A percentile compares a stretch with the other conserved stretches of the same genome.
These are phyloP conservation scores for Stenocarpella maydis DNA, from an alignment of 2,329 filamentous ascomycete species.

Conservation along the genomic window DNA sequence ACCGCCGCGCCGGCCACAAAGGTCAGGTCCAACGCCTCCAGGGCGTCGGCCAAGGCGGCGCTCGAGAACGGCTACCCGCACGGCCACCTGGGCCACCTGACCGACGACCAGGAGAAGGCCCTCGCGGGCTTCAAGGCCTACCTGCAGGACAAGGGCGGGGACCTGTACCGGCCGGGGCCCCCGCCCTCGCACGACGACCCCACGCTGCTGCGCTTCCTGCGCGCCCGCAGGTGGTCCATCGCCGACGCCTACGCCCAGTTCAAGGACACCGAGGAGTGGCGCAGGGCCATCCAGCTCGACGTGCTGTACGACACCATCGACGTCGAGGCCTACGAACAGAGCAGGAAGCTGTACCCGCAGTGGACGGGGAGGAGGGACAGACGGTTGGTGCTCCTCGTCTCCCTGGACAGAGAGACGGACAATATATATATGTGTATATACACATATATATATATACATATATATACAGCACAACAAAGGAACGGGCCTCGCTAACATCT, in stretches of 20 bases:
- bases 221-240: slow-evolving; percentile 82
- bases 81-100: slow-evolving; percentile 85
- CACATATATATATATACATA: too few species aligned
- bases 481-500: not conserved
- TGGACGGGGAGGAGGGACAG: slow-evolving; percentile 92
- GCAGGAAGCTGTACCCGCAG: slow-evolving; percentile 85
- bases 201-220: slow-evolving; percentile 81
- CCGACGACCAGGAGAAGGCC: slow-evolving; percentile 69
- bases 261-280: slow-evolving; percentile 88
- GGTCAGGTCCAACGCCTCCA: slow-evolving; percentile 29
- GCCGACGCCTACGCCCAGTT: slow-evolving; percentile 84
- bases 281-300: slow-evolving; percentile 79
- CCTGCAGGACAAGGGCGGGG: slow-evolving; percentile 65
- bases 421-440: too few species aligned
- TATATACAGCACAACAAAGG: not conserved
- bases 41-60: slow-evolving; percentile 36
- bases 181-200: slow-evolving; percentile 75
- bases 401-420: too few species aligned
- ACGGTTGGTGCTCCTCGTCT: slow-evolving; percentile 40
- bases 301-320: slow-evolving; percentile 88
- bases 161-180: slow-evolving; percentile 64
- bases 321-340: slow-evolving; percentile 82
- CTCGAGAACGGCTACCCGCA: slow-evolving; percentile 66
- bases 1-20: slow-evolving; percentile 24
- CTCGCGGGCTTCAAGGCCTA: slow-evolving; percentile 76